Evolutionary conservation across 805 yeast species (phyloP), one percentile per base, ranked within the genome.

Genomic region (Peterozyma xylosa): DNA sequence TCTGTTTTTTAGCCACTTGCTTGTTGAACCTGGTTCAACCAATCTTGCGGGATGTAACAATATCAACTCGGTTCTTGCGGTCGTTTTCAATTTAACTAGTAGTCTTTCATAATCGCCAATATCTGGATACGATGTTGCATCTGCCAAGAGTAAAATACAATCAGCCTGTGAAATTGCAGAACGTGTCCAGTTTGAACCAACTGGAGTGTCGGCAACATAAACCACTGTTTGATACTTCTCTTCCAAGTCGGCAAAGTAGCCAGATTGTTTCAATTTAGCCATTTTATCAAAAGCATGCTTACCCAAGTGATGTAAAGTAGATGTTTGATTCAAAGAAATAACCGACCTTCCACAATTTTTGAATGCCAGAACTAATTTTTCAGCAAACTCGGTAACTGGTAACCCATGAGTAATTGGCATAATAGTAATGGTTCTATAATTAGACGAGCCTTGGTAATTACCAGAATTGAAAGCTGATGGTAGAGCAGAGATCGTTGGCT

Each of bases 91-190:
- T 50, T 84, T 82, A 27, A 88, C 71, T 11, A 91, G 62, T 18
- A 89, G 60, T 41, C 83, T 69, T 60, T 91, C 99, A 57, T 80
- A 89, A 42, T 89, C 97, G 4, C 98, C 96, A 37, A 87, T 70
- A 30, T 75, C 76, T 0, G 93, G 82, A 29, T 76, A 74, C 15
- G 80, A 76, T 7, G 73, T 68, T 0, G 96, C 95, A 64, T 91
- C 90, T 0, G 97, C 97, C 13, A 93, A 62, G 14, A 93, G 66
- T 30, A 93, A 66, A n/a, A 91, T 79, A 66, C 97, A 90, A 61
- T 91, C 98, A 14, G 96, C 98, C 60, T 91, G 97, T 9, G 90
- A 80, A 35, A 91, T 84, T 60, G 98, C 93, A 0, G 96, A 87
- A 9, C 78, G 73, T 0, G 96, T 87, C 99, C 99, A 91, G 15